Percentiles rank a stretch among this genome's conserved stretches.
Conservation (phyloP, 768 basidiomycete species). For the Lactifluus volemus region DNA sequence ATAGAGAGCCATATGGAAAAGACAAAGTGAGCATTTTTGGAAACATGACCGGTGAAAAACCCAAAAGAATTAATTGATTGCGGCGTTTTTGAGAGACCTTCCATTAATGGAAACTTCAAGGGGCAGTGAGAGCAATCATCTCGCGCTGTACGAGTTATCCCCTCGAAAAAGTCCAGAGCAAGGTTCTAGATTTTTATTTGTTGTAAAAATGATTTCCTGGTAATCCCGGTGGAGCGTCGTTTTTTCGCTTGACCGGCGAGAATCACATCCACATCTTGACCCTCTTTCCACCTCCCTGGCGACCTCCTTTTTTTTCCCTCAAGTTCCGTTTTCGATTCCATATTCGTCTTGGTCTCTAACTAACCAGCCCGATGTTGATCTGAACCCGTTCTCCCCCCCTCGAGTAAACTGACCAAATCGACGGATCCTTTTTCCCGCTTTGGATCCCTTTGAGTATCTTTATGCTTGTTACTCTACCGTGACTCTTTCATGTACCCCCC, state of each 20-base stretch:
- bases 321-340: conserved; percentile 3
- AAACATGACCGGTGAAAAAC: not conserved
- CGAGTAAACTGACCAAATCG: conserved; percentile 21
- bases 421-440: conserved; percentile 22
- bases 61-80: not conserved
- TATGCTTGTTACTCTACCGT: conserved; percentile 13
- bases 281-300: not conserved
- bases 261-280: not conserved
- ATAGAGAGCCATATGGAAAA: not conserved
- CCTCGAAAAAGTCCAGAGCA: conserved; percentile 5
- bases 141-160: no score
- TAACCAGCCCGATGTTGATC: not conserved
- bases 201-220: not conserved
- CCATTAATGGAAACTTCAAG: conserved; percentile 10
- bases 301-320: not conserved
- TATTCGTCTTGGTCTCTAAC: conserved; percentile 3
- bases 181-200: conserved; percentile 5
- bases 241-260: not conserved
- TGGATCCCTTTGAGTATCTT: conserved; percentile 24
- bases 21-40: not conserved
- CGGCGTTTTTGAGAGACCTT: conserved; percentile 8
- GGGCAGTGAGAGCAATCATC: not conserved
- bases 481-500: conserved; percentile 21
- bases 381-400: not conserved
- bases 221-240: conserved; percentile 2